Conservation (phyloP, 768 basidiomycete genomes). For the Termitomyces sp. region DNA sequence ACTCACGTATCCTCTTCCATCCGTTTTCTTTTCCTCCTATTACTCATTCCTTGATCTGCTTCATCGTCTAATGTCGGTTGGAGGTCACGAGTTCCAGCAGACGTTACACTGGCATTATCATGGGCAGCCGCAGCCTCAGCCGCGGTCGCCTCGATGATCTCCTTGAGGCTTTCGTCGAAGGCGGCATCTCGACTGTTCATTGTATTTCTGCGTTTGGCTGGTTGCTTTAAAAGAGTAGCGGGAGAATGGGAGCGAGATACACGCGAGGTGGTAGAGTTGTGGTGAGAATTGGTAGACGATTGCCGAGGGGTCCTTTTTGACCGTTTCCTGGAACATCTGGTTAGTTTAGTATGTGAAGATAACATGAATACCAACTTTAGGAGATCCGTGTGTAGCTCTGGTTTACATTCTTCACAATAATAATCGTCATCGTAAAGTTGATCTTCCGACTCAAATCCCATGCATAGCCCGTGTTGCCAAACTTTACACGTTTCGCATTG, state of each 20-base stretch:
- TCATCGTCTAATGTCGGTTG: conserved; percentile 44
- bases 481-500: conserved; percentile 96
- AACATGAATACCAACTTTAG: conserved; percentile 53
- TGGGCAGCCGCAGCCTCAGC: conserved; percentile 58
- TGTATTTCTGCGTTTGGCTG: conserved; percentile 87
- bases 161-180: conserved; percentile 84
- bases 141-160: conserved; percentile 68
- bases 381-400: conserved; percentile 78
- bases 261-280: conserved; percentile 46
- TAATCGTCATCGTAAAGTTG: conserved; percentile 76
- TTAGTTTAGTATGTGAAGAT: conserved; percentile 11
- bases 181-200: conserved; percentile 97
- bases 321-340: conserved; percentile 41
- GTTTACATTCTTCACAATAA: conserved; percentile 90
- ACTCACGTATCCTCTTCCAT: conserved; percentile 66
- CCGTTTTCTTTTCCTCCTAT: conserved; percentile 71
- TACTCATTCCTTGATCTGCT: conserved; percentile 29
- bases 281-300: conserved; percentile 57
- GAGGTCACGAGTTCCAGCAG: conserved; percentile 28
- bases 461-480: conserved; percentile 97
- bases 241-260: conserved; percentile 76
- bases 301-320: conserved; percentile 59
- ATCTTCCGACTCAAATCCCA: conserved; percentile 82
- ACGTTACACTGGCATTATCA: conserved; percentile 27
- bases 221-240: conserved; percentile 46